phyloP scores from a whole-genome alignment of 148 eudicot species.

The Pouteria glomerata region DNA sequence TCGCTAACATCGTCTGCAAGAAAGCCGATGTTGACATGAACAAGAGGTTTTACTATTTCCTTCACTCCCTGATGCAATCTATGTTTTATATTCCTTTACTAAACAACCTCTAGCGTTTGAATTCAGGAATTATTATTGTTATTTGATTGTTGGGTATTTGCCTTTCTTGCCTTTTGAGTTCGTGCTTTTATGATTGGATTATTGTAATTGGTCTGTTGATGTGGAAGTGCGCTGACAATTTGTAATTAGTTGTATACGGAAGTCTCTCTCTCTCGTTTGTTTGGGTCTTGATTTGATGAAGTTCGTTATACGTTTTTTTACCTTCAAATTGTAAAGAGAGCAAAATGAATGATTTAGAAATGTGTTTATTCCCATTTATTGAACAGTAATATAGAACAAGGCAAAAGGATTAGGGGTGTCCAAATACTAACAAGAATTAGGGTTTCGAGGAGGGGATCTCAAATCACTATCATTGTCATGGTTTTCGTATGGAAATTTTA shows the following conservation, averaged over 20 bases:
- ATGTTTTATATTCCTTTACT: not conserved
- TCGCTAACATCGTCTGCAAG: slow-evolving; percentile 85
- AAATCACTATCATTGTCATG: too few relatives aligned
- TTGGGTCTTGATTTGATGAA: not conserved
- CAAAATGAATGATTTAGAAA: not conserved
- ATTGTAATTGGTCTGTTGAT: not conserved
- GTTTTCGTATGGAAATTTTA: too few relatives aligned
- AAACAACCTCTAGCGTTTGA: too few relatives aligned
- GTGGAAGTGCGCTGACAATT: not conserved
- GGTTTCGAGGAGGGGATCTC: too few relatives aligned
- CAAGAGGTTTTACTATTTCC: slow-evolving; percentile 46
- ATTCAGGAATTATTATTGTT: not conserved
- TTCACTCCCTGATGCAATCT: too few relatives aligned
- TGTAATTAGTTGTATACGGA: not conserved
- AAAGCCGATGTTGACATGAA: slow-evolving; percentile 94
- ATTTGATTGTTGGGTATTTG: not conserved
- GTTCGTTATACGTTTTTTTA: not conserved
- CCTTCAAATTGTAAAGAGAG: not conserved
- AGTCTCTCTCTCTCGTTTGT: not conserved
- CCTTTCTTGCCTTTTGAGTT: not conserved
- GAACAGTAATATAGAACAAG: too few relatives aligned
- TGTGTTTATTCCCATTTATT: too few relatives aligned
- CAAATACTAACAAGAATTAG: too few relatives aligned
- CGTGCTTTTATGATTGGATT: not conserved
- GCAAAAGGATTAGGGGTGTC: too few relatives aligned